These are phyloP conservation scores for Kluyveromyces wickerhamii DNA, from an alignment of 805 yeast species.

Conservation along the genomic window DNA sequence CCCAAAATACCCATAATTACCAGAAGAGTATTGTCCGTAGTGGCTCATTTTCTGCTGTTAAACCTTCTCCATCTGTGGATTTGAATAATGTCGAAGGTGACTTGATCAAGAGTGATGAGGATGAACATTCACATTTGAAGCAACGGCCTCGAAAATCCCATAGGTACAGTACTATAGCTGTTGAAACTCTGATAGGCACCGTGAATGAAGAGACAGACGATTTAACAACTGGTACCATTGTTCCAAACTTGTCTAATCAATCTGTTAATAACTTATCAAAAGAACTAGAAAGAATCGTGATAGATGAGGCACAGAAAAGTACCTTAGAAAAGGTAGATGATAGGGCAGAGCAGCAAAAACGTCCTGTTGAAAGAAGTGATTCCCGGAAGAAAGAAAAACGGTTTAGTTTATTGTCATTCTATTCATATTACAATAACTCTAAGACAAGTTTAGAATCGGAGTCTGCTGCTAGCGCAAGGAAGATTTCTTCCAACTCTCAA, in stretches of 20 bases:
- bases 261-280: neutral
- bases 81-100: conserved; percentile 31
- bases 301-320: neutral
- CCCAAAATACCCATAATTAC: neutral
- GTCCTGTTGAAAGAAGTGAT: too few species aligned
- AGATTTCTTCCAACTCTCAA: conserved; percentile 5
- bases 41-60: conserved; percentile 22
- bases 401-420: conserved; percentile 36
- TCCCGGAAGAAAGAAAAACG: conserved; percentile 29
- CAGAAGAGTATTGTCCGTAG: conserved; percentile 17
- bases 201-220: conserved; percentile 15
- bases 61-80: conserved; percentile 28
- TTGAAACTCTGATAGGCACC: conserved; percentile 11
- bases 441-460: conserved; percentile 13
- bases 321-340: too few species aligned
- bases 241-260: neutral
- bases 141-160: conserved; percentile 12
- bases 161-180: conserved; percentile 12
- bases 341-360: conserved; percentile 1
- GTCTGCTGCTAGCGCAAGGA: neutral
- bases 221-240: conserved; percentile 7
- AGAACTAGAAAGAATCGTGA: neutral
- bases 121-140: conserved; percentile 10
- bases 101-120: conserved; percentile 27
- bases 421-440: conserved; percentile 20